Evolutionary conservation across 305 asterid genomes (phyloP).

Genomic region (Nicotiana rustica): DNA sequence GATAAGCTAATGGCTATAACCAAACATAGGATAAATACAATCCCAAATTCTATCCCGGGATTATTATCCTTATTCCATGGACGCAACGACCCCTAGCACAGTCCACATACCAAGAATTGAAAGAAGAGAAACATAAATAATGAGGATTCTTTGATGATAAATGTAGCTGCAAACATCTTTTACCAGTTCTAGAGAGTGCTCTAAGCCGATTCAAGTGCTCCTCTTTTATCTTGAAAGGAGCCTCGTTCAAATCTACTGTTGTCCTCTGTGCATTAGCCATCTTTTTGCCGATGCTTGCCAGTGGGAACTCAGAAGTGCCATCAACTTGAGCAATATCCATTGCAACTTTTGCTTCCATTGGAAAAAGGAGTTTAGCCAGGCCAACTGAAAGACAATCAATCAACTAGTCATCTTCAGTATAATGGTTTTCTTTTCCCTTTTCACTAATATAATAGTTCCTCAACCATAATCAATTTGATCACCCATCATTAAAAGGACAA

Average conservation of each 20-base stretch:
- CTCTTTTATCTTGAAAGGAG: constrained; percentile 87
- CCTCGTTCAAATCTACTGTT: constrained; percentile 86
- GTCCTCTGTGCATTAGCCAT: constrained; percentile 57
- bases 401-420: constrained; percentile 37
- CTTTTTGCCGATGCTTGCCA: constrained; percentile 50
- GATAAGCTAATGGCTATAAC: too few relatives aligned
- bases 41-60: too few relatives aligned
- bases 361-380: constrained; percentile 83
- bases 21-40: too few relatives aligned
- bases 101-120: neutral
- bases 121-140: constrained; percentile 2
- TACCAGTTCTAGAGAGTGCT: constrained; percentile 96
- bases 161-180: neutral
- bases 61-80: too few relatives aligned
- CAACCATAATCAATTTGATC: constrained; percentile 27
- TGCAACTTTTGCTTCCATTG: constrained; percentile 92
- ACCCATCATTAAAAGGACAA: constrained; percentile 22
- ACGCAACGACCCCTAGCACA: too few relatives aligned
- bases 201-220: constrained; percentile 86
- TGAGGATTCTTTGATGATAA: neutral
- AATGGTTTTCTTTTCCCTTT: constrained; percentile 2
- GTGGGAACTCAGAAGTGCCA: constrained; percentile 67
- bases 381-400: constrained; percentile 62
- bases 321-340: constrained; percentile 98
- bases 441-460: constrained; percentile 22